Percentiles rank a stretch among this genome's conserved stretches.
These are phyloP conservation scores for Claviceps humidiphila DNA, from an alignment of 2,329 filamentous ascomycete species.

Conservation along the genomic window DNA sequence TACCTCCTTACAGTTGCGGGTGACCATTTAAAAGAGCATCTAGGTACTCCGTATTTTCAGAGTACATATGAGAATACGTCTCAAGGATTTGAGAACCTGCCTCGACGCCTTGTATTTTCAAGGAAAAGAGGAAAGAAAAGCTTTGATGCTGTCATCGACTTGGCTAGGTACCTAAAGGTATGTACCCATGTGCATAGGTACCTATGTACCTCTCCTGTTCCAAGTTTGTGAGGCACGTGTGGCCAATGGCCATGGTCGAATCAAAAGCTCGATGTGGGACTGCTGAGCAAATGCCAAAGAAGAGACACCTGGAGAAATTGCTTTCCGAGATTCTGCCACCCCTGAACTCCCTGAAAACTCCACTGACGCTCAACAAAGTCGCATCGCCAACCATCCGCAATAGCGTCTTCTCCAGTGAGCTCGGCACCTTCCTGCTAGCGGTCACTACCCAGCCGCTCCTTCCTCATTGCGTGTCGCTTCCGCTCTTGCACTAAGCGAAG, in stretches of 20 bases:
- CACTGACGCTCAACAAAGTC: constrained; percentile 5
- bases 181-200: too few relatives aligned
- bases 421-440: constrained; percentile 2
- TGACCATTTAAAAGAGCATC: too few relatives aligned
- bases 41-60: too few relatives aligned
- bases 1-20: too few relatives aligned
- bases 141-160: too few relatives aligned
- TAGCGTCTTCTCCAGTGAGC: constrained; percentile 4
- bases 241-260: neutral
- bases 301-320: neutral
- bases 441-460: neutral
- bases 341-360: constrained; percentile 6
- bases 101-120: too few relatives aligned
- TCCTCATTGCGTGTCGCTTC: neutral
- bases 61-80: too few relatives aligned
- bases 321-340: constrained; percentile 9
- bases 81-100: too few relatives aligned
- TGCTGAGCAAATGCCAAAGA: neutral
- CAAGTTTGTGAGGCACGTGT: neutral
- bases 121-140: too few relatives aligned
- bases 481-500: neutral
- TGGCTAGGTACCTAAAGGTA: too few relatives aligned
- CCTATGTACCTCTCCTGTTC: too few relatives aligned
- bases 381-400: constrained; percentile 4
- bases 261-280: neutral